These are phyloP conservation scores for Pleurotus giganteus DNA, from an alignment of 768 basidiomycete species.

Conservation along the genomic window DNA sequence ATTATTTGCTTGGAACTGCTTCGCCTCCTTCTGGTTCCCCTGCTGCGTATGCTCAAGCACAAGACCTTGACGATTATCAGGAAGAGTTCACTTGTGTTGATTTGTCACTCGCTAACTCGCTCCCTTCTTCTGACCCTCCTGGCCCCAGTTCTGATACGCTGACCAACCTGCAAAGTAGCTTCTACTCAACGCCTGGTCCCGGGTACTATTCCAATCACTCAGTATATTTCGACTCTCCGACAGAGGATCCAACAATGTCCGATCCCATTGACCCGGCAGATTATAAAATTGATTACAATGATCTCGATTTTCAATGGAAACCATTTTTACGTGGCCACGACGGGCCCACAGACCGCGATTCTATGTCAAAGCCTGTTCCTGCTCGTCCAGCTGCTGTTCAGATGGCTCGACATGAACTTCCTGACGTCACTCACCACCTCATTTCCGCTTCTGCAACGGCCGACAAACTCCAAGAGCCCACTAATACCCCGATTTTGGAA, in stretches of 20 bases:
- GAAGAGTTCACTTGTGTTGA: neutral
- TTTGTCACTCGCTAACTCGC: neutral
- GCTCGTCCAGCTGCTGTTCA: neutral
- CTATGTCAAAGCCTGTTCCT: neutral
- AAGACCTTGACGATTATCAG: neutral
- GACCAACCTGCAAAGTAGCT: constrained; percentile 4
- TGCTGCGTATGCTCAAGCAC: neutral
- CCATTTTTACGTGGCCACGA: constrained; percentile 41
- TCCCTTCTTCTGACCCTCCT: constrained; percentile 1
- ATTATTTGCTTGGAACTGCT: too few relatives aligned
- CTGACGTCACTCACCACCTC: neutral
- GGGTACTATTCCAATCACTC: constrained; percentile 28
- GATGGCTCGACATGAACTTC: neutral
- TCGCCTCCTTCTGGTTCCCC: neutral
- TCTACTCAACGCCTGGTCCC: constrained; percentile 53
- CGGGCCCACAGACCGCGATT: neutral
- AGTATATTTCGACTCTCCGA: constrained; percentile 51
- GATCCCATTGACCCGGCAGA: constrained; percentile 33
- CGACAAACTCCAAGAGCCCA: neutral
- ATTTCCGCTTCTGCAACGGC: neutral
- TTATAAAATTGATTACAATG: constrained; percentile 36
- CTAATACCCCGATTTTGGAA: neutral
- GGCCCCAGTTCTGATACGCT: constrained; percentile 4
- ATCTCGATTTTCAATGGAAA: constrained; percentile 56
- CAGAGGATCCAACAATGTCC: constrained; percentile 47